A percentile compares a stretch with the other conserved stretches of the same genome.
phyloP scores from a whole-genome alignment of 225 moss, liverwort and hornwort genomes.

The Anthoceros angustus region DNA sequence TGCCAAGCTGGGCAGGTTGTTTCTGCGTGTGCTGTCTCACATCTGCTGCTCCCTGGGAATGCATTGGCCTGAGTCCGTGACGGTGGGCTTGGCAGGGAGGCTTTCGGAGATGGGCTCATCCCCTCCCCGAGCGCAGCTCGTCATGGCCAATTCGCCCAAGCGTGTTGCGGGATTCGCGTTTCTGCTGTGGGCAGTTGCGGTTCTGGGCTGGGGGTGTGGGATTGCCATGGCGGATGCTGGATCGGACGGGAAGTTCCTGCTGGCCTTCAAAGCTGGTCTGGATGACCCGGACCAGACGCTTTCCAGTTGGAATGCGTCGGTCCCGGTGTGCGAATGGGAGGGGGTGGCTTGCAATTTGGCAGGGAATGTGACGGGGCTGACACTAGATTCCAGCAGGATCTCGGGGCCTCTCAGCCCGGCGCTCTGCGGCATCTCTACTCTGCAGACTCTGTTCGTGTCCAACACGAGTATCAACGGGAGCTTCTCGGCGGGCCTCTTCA shows the following conservation, averaged over 20 bases:
- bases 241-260: constrained; percentile 9
- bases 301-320: constrained; percentile 26
- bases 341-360: constrained; percentile 26
- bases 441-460: background rate
- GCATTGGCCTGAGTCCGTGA: too few species aligned
- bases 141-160: too few species aligned
- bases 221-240: too few species aligned
- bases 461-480: background rate
- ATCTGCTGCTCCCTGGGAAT: too few species aligned
- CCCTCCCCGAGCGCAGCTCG: too few species aligned
- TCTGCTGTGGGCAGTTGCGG: too few species aligned
- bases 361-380: constrained; percentile 27
- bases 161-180: too few species aligned
- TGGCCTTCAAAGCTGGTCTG: constrained; percentile 26
- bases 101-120: too few species aligned
- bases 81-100: too few species aligned
- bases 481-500: background rate
- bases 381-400: constrained; percentile 20
- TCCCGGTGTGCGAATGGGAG: constrained; percentile 32
- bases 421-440: constrained; percentile 19
- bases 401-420: constrained; percentile 29
- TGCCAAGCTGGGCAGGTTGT: too few species aligned
- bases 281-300: constrained; percentile 27
- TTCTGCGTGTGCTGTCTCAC: too few species aligned
- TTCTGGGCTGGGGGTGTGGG: too few species aligned